phyloP scores from a whole-genome alignment of 2,329 filamentous ascomycete species.

The Stagonosporopsis vannaccii region DNA sequence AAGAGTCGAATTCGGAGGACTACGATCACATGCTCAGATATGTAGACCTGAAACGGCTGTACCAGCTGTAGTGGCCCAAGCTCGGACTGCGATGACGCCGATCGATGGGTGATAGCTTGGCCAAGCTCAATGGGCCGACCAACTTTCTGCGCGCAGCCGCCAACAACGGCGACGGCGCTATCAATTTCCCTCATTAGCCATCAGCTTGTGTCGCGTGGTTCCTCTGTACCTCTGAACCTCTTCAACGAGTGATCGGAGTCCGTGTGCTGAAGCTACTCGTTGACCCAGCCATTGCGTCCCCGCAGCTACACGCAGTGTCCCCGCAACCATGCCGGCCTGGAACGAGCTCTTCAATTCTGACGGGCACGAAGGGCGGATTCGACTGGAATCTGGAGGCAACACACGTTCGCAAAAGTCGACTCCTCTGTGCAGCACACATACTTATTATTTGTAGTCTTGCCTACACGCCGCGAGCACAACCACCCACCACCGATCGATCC shows the following conservation, averaged over 20 bases:
- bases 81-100: slow-evolving; percentile 12
- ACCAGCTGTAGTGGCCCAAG: slow-evolving; percentile 4
- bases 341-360: slow-evolving; percentile 46
- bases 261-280: background rate
- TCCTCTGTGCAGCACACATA: background rate
- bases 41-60: background rate
- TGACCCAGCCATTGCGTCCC: background rate
- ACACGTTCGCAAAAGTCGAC: slow-evolving; percentile 38
- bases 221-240: background rate
- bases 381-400: slow-evolving; percentile 53
- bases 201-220: slow-evolving; percentile 10
- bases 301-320: slow-evolving; percentile 5
- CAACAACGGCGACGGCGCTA: slow-evolving; percentile 14
- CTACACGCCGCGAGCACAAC: slow-evolving; percentile 65
- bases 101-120: slow-evolving; percentile 5
- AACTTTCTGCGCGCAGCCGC: slow-evolving; percentile 17
- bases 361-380: slow-evolving; percentile 49
- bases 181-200: background rate
- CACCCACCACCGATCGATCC: slow-evolving; percentile 74
- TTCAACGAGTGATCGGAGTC: slow-evolving; percentile 2
- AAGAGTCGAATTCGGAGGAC: background rate
- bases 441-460: slow-evolving; percentile 64
- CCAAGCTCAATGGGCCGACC: slow-evolving; percentile 11
- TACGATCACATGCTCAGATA: background rate
- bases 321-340: slow-evolving; percentile 50